These are phyloP conservation scores for Aristolochia fimbriata DNA, from an alignment of 164 flowering plant species.

Conservation along the genomic window DNA sequence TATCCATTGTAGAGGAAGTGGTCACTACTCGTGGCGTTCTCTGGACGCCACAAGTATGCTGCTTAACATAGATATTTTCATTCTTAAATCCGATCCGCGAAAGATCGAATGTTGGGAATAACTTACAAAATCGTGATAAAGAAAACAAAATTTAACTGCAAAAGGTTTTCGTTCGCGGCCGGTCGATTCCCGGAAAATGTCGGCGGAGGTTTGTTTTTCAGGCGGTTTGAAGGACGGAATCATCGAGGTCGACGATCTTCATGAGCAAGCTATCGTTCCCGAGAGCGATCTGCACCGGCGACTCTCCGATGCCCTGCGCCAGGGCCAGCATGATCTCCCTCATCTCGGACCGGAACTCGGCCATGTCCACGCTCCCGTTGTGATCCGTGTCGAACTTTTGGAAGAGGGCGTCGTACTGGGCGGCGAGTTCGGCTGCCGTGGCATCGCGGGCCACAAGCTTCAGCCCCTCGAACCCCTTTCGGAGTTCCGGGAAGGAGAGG, in stretches of 20 bases:
- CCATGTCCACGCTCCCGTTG: constrained; percentile 27
- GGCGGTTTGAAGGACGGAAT: neutral
- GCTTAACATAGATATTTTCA: no score
- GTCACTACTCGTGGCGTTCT: no score
- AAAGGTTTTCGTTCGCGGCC: no score
- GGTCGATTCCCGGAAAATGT: no score
- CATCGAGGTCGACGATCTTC: constrained; percentile 45
- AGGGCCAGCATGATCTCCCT: constrained; percentile 47
- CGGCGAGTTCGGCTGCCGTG: constrained; percentile 21
- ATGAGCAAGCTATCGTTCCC: constrained; percentile 36
- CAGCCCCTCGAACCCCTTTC: constrained; percentile 13
- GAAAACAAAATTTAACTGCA: no score
- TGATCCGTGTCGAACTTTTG: constrained; percentile 28
- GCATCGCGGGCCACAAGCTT: constrained; percentile 8
- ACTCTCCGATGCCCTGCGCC: constrained; percentile 41
- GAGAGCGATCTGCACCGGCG: constrained; percentile 34
- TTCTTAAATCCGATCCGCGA: no score
- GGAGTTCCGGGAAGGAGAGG: constrained; percentile 27
- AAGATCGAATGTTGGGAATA: no score
- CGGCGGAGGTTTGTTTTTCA: no score
- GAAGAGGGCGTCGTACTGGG: constrained; percentile 11
- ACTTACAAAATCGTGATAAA: no score
- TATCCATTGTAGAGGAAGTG: no score
- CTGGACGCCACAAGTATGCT: no score
- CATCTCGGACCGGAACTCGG: constrained; percentile 28